Evolutionary conservation across 495 filamentous ascomycete species (phyloP).

Genomic region (Penicillium flavigenum): DNA sequence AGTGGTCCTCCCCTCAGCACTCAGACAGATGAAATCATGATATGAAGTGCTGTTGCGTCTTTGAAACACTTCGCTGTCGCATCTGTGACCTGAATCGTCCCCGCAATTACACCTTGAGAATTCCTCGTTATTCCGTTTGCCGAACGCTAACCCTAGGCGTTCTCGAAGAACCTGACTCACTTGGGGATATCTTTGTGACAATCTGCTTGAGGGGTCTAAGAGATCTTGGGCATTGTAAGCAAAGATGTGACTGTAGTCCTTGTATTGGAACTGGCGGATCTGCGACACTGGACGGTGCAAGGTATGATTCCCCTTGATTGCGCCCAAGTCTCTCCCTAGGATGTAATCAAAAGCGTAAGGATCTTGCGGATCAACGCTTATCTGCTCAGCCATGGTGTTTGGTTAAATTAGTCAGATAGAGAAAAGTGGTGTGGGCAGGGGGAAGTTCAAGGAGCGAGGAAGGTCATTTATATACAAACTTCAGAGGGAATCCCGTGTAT

Average conservation of each 20-base stretch:
- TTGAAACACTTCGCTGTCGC: slow-evolving; percentile 2
- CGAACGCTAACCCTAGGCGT: slow-evolving; percentile 13
- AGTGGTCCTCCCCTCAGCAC: background rate
- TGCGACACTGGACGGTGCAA: no score
- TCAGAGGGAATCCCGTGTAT: background rate
- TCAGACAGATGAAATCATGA: background rate
- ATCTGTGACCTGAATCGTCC: background rate
- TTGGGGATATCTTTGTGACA: slow-evolving; percentile 17
- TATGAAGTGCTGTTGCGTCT: background rate
- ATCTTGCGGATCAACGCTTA: background rate
- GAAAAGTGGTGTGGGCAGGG: background rate
- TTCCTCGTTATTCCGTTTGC: slow-evolving; percentile 2
- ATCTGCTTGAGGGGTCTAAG: slow-evolving; percentile 1
- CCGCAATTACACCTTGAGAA: slow-evolving; percentile 21
- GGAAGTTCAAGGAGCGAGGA: background rate
- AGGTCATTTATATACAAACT: background rate
- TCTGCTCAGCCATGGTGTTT: background rate
- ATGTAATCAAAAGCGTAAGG: background rate
- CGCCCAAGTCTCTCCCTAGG: background rate
- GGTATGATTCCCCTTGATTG: background rate
- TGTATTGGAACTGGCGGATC: no score
- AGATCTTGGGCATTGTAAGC: background rate
- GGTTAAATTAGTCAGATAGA: background rate
- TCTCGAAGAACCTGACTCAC: slow-evolving; percentile 13
- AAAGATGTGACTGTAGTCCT: background rate